Conservation (phyloP, 805 yeast species). For the Yarrowia sp. region DNA sequence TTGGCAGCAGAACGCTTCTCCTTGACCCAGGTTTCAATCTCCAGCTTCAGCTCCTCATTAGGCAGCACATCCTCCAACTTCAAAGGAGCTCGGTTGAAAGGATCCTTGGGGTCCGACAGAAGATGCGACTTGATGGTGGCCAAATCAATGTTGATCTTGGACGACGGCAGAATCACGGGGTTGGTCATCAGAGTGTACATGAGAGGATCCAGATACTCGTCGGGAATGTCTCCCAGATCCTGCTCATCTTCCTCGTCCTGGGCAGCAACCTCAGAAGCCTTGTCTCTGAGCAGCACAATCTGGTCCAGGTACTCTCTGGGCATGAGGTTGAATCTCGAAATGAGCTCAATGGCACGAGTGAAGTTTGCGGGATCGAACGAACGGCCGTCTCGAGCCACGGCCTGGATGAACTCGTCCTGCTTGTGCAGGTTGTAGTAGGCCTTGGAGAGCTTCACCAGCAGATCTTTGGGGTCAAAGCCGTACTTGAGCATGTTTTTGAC, state of each 20-base stretch:
- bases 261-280: conserved; percentile 66
- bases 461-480: conserved; percentile 77
- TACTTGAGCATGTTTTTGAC: conserved; percentile 85
- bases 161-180: conserved; percentile 92
- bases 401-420: conserved; percentile 70
- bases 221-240: conserved; percentile 92
- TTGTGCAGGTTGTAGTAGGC: conserved; percentile 75
- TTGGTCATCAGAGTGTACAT: conserved; percentile 96
- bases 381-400: conserved; percentile 91
- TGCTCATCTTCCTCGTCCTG: conserved; percentile 70
- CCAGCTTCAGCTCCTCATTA: conserved; percentile 66
- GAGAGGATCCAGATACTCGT: conserved; percentile 94
- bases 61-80: conserved; percentile 87
- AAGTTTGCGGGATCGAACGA: conserved; percentile 77
- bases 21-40: conserved; percentile 30
- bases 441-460: conserved; percentile 72
- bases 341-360: conserved; percentile 70
- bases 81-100: conserved; percentile 92
- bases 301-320: conserved; percentile 60
- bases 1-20: conserved; percentile 12
- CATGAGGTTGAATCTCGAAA: conserved; percentile 62
- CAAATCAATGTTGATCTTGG: conserved; percentile 84
- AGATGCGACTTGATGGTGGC: conserved; percentile 92
- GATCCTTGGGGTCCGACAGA: conserved; percentile 94
- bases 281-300: conserved; percentile 63